Base-by-base conservation (phyloP, 2,329 filamentous ascomycete species). In the Sphaerulina musiva region DNA sequence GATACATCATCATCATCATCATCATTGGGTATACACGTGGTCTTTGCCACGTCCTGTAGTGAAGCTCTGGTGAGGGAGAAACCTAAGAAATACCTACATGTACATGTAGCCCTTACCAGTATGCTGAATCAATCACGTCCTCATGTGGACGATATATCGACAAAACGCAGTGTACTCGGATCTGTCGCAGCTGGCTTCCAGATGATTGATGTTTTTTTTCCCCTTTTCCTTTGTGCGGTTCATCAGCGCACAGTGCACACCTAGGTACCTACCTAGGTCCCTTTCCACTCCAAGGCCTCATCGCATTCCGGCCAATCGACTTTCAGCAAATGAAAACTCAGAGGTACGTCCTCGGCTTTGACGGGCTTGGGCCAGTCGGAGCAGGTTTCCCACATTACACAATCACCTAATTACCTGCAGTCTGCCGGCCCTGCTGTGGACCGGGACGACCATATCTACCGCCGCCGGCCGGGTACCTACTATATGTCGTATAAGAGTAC, bases 81-180 rank as follows among this genome's bases (percentile, higher is more conserved):
- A 17, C 14, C 14, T 17, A 17, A 1, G 14, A 17, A 17, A 17
- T 17, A 17, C 14, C 14, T 17, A 17, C 14, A 17, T 17, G 14
- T 17, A 17, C 14, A 17, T 17, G 14, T 17, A 17, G 14, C 12
- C 26, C 48, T 51, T 45, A 51, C 48, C 48, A 0, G 73, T 76
- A 49, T 76, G 75, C 60, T 69, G 77, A 7, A 77, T 17, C 65
- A 54, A 77, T 75, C 4, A 74, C 61, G 1, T 74, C 75, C 48
- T 72, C 64, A 40, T 69, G 67, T 0, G 74, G 75, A 57, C 76
- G 71, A 34, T 75, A 69, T 53, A 78, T 76, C 1, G 14, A 17
- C 40, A 77, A 64, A 6, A 70, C 68, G 52, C 71, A 71, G 51
- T 75, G 67, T 47, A 75, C 62, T 23, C 73, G 68, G 51, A 76